Evolutionary conservation across 2,329 filamentous ascomycete genomes (phyloP), one percentile per base, ranked within the genome.

Genomic region (Penicillium brevicompactum): DNA sequence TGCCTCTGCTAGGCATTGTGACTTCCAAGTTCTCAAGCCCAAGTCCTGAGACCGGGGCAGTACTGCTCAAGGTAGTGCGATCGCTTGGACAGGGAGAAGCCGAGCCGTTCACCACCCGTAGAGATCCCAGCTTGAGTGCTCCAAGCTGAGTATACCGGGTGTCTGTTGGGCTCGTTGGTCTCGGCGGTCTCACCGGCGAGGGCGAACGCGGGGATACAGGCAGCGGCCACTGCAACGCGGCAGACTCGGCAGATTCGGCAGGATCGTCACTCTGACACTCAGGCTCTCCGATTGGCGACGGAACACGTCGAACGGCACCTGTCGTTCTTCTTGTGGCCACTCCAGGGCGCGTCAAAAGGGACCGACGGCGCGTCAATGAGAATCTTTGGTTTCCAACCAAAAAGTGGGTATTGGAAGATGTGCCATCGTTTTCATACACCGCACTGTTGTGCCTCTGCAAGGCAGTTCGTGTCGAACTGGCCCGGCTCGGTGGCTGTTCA

Each of bases 101-200:
- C 21, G 70, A 70, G 5, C 70, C 70, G 52, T 76, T 76, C 6
- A 76, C 73, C 7, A 76, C 70, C 21, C 73, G 70, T 30, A 76
- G 51, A n/a, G 73, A 74, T 9, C 73, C 73, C 22, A 73, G 56
- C 46, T 75, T 75, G n/a, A 76, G 62, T 6, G 67, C 67, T 16
- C 73, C 73, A n/a, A 76, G 55, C 53, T 75, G 73, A n/a, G 73
- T 74, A 53, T 76, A 76, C 62, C 68, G 45, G 61, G 65, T 40
- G 66, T 71, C 55, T 46, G 66, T 37, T 53, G 73, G 53, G 62
- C 73, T 55, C 53, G 58, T 46, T 56, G 69, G 45, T 63, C 73
- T 55, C 53, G 58, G 44, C 55, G 69, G 45, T 63, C 68, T 51
- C 41, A 27, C 43, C 34, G 61, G 44, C 13, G 55, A 47, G 32